Base-by-base conservation (phyloP, 2,329 filamentous ascomycete genomes). In the Penicillium sclerotigenum region DNA sequence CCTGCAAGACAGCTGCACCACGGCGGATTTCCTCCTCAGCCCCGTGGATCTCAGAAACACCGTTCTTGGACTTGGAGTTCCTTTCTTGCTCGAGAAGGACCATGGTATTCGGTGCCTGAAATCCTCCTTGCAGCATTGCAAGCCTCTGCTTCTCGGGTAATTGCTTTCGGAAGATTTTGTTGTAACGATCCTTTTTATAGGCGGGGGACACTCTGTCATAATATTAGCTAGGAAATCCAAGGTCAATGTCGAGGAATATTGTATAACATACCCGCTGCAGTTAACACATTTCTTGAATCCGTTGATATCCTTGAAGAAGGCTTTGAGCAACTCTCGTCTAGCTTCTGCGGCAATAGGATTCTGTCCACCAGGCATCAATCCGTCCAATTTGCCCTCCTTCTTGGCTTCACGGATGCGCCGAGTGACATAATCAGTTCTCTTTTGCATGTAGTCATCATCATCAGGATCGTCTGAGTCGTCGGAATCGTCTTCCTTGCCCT, bases 141-240 rank as follows among this genome's bases (percentile, higher is more conserved):
- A 85, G 82, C 70, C 86, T 85, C 34, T 94, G 86, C 72, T 95
- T 96, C 45, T 81, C 75, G 45, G 81, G 83, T 54, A 97, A 77
- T 2, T 88, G 80, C 69, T 89, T 94, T 70, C 93, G 87, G 73
- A 97, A 99, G 52, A 99, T 91, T 74, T 97, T 99, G 69, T 92
- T 88, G 67, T 86, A 94, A 41, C 88, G 83, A 68, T 99, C 93
- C 72, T 96, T 97, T 65, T 93, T 87, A 74, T 90, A 97, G 2
- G 81, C 80, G 11, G 91, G 92, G 14, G 89, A 92, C 59, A 94
- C 84, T 28, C 88, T 89, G 58, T 9, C 8, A 41, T 11, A n/a
- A 42, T 26, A 59, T 69, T 61, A 69, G 65, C 57, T n/a, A 3
- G 56, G 52, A 46, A 55, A 29, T 38, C 31, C 36, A 52, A 58